Percentiles rank a stretch among this genome's conserved stretches.
Evolutionary conservation across 1,139 yeast genomes (phyloP).

Genomic region (Hyphopichia pseudoburtonii): DNA sequence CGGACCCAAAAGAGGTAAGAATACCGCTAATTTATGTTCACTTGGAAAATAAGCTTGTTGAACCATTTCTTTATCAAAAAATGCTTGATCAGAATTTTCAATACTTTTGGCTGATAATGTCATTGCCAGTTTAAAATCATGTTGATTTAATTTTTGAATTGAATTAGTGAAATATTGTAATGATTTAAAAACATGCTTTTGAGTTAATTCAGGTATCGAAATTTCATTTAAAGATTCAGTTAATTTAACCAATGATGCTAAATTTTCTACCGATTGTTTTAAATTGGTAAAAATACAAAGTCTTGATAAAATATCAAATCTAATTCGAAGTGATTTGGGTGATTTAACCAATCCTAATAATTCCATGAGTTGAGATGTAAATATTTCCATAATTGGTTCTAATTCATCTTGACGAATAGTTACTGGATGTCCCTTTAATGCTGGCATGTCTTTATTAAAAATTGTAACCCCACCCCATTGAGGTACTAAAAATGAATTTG

Average conservation of each 20-base stretch:
- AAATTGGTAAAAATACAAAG: conserved; percentile 56
- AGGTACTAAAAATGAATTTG: conserved; percentile 77
- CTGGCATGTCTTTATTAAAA: conserved; percentile 41
- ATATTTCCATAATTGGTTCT: conserved; percentile 60
- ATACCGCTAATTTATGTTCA: conserved; percentile 92
- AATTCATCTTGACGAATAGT: conserved; percentile 47
- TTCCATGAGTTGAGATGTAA: conserved; percentile 72
- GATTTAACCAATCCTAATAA: conserved; percentile 65
- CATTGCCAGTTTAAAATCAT: conserved; percentile 48
- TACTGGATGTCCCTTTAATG: conserved; percentile 21
- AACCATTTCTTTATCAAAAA: conserved; percentile 92
- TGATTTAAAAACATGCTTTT: conserved; percentile 44
- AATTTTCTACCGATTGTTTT: conserved; percentile 49
- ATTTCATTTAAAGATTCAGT: conserved; percentile 70
- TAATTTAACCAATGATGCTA: conserved; percentile 68
- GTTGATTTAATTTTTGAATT: conserved; percentile 23
- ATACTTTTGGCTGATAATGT: conserved; percentile 56
- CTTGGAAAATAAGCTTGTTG: conserved; percentile 94
- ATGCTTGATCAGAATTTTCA: conserved; percentile 67
- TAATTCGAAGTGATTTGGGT: conserved; percentile 55
- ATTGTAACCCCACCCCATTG: conserved; percentile 84
- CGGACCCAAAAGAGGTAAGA: conserved; percentile 87
- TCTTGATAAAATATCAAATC: conserved; percentile 69
- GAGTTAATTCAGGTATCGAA: conserved; percentile 74
- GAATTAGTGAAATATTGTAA: conserved; percentile 35